Evolutionary conservation across 1,284 basidiomycete species (phyloP), one percentile per base, ranked within the genome.

Genomic region (Tranzscheliella williamsii): DNA sequence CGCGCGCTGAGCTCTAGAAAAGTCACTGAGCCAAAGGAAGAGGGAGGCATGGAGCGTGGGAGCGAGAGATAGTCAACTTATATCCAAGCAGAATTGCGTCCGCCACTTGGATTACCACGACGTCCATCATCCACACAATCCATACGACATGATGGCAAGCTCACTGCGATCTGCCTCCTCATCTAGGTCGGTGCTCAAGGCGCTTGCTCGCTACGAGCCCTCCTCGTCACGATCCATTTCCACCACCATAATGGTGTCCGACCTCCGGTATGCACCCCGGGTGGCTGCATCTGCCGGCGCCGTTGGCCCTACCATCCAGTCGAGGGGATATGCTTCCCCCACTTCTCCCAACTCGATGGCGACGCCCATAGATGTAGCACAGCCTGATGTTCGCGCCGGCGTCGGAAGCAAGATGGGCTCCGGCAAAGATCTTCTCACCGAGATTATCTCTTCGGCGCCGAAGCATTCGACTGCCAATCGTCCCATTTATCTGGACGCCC

Each of bases 401-500:
- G 24, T 66, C 15, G 69, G 69, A 6, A 69, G 66, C 43, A 52
- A 55, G 46, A 50, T 54, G 37, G 55, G 58, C 17, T 56, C 51
- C 5, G 64, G 58, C 42, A 63, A 60, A 27, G 40, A 52, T 18
- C 29, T 65, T 29, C 52, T 65, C 46, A 56, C 30, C 52, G 61
- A 67, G 26, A 53, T 68, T 20, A 51, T 70, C 33, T 24, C 57
- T 4, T 23, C 48, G 12, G 42, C 57, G 3, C 61, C 67, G 38
- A 45, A 46, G 38, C 40, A 52, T 34, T 41, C 60, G 16, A 57
- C 56, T 2, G 62, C 75, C 0, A 68, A 68, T 23, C 65, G 75
- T 20, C 75, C 75, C 18, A 77, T 77, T 43, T 77, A 77, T 38
- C 62, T 77, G 21, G 75, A 77, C 38, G 75, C 75, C 5, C 75